Evolutionary conservation across 257 asterid genomes (phyloP), one percentile per base, ranked within the genome.

Genomic region (Jasminum sambac): DNA sequence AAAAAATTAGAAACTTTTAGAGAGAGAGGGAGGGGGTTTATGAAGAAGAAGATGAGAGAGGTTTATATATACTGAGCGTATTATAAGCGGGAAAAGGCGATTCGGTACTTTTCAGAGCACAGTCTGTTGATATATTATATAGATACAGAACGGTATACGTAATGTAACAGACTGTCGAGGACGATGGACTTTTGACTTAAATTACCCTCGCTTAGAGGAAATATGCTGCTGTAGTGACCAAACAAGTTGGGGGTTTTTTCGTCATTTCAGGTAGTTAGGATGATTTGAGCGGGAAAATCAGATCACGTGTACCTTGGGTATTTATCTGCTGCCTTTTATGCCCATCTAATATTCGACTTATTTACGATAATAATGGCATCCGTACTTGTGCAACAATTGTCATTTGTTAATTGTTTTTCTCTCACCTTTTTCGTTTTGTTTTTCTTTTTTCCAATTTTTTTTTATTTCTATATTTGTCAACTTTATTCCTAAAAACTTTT

Each of bases 11-110:
- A 58, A 63, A 14, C 48, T 19, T 66, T 34, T 66, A 68, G 80
- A 70, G 78, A 74, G 84, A 79, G 83, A 75, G 41, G 43, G 17
- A 19, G 55, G 44, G 70, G 77, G 16, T 24, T 21, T 41, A 11
- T 2, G 70, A 58, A 19, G 82, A 80, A 25, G 80, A 67, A 58
- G 82, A 66, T 39, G 72, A 69, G 72, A 67, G 65, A n/a, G 16
- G 23, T 21, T 71, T 82, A 69, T 78, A 30, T 30, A 82, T 78
- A 81, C 40, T 26, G 67, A 64, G 79, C 71, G 52, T 63, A 72
- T 13, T 38, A 26, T 68, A 43, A 63, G 82, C 74, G 48, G 81
- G 68, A 64, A 64, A 69, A 82, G 82, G 82, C 39, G 71, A 59
- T 66, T 71, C 39, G 13, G 82, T 17, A 67, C 59, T 24, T 38